Percentiles rank a stretch among this genome's conserved stretches.
Evolutionary conservation across 2,329 filamentous ascomycete species (phyloP).

Genomic region (Cordyceps farinosa): DNA sequence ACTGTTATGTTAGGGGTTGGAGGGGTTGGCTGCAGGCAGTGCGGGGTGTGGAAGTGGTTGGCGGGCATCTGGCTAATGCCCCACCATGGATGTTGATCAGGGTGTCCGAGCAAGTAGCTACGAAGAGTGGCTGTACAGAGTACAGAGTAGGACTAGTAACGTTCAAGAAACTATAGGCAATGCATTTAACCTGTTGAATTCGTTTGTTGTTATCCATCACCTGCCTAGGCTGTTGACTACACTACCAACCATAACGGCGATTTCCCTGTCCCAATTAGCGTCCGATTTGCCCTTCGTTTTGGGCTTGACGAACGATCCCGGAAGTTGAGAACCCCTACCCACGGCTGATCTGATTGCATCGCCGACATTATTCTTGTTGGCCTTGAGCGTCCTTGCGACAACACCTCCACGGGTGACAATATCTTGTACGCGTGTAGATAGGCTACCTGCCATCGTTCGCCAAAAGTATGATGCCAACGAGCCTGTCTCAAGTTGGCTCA

Average conservation of each 20-base stretch:
- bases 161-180: background rate
- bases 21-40: conserved; percentile 6
- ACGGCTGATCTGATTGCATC: conserved; percentile 83
- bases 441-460: conserved; percentile 76
- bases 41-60: conserved; percentile 2
- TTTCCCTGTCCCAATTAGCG: conserved; percentile 79
- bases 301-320: conserved; percentile 47
- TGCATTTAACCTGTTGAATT: background rate
- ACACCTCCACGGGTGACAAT: conserved; percentile 80
- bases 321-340: conserved; percentile 67
- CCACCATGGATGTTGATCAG: conserved; percentile 8
- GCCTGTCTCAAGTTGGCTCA: conserved; percentile 78
- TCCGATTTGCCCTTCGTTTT: conserved; percentile 45
- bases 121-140: background rate
- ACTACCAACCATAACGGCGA: conserved; percentile 90
- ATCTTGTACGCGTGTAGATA: conserved; percentile 77
- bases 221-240: conserved; percentile 59
- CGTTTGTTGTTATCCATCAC: conserved; percentile 18
- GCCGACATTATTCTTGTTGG: conserved; percentile 69
- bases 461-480: conserved; percentile 91
- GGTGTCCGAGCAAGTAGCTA: background rate
- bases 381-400: conserved; percentile 73
- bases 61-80: background rate
- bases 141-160: background rate
- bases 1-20: background rate